These are phyloP conservation scores for Metarhizium robertsii DNA, from an alignment of 2,329 filamentous ascomycete genomes.

Conservation along the genomic window DNA sequence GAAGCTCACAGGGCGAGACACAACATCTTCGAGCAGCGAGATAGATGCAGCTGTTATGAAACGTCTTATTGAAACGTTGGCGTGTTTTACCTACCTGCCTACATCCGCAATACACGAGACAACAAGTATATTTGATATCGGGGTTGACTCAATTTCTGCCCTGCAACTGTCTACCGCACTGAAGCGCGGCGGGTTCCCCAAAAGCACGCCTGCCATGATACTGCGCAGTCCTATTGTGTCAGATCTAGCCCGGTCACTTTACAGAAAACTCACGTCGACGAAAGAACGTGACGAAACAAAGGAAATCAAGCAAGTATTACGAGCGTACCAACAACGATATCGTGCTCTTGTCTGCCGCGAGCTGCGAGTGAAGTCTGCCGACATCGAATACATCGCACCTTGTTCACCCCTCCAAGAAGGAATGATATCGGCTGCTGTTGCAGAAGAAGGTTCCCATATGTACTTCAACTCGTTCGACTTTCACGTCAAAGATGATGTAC, in stretches of 20 bases:
- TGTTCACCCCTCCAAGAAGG: constrained; percentile 83
- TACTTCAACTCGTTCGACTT: constrained; percentile 76
- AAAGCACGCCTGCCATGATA: constrained; percentile 55
- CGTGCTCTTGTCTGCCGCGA: constrained; percentile 39
- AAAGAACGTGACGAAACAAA: constrained; percentile 19
- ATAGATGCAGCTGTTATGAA: constrained; percentile 28
- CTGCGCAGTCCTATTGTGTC: constrained; percentile 50
- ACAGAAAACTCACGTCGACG: neutral
- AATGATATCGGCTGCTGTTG: constrained; percentile 64
- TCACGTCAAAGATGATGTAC: constrained; percentile 33
- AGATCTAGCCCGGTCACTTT: constrained; percentile 33
- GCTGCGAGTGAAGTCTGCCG: constrained; percentile 37
- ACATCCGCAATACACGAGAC: constrained; percentile 34
- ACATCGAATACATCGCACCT: constrained; percentile 66
- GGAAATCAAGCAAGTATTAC: constrained; percentile 50
- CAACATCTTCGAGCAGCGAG: constrained; percentile 15
- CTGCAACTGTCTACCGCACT: constrained; percentile 59
- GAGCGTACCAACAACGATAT: constrained; percentile 55
- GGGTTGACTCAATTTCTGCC: constrained; percentile 79
- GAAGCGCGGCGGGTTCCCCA: constrained; percentile 49
- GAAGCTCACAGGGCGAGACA: constrained; percentile 31
- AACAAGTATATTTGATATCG: constrained; percentile 74
- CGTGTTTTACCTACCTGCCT: constrained; percentile 38
- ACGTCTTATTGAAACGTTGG: constrained; percentile 44
- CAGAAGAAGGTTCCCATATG: constrained; percentile 38